These are phyloP conservation scores for Malbranchea zuffiana DNA, from an alignment of 2,329 filamentous ascomycete species.

Conservation along the genomic window DNA sequence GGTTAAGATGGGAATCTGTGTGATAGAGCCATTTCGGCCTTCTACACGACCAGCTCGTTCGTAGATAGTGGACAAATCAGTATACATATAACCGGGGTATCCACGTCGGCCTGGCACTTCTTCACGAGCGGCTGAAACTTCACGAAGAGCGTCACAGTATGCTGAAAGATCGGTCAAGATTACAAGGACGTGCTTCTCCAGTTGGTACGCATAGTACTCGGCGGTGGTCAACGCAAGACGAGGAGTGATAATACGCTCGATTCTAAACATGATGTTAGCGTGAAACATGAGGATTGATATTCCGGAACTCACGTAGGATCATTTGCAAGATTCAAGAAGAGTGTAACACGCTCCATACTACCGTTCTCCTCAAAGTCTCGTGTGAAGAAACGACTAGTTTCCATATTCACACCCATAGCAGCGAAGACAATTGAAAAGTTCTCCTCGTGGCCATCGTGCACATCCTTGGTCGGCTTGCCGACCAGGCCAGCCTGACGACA, in stretches of 20 bases:
- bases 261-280: conserved; percentile 42
- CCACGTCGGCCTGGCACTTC: conserved; percentile 98
- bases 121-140: conserved; percentile 94
- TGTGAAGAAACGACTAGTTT: conserved; percentile 96
- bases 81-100: conserved; percentile 99
- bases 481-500: conserved; percentile 94
- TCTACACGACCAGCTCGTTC: conserved; percentile 96
- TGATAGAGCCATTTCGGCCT: conserved; percentile 95
- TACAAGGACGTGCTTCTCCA: conserved; percentile 98
- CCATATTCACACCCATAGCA: conserved; percentile 99
- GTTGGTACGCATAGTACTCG: conserved; percentile 99
- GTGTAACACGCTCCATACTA: conserved; percentile 88
- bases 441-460: conserved; percentile 93
- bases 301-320: conserved; percentile 73
- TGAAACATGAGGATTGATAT: not conserved
- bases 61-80: conserved; percentile 99
- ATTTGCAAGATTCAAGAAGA: conserved; percentile 98
- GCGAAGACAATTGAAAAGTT: conserved; percentile 99
- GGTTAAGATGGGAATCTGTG: conserved; percentile 95
- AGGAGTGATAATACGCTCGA: conserved; percentile 99
- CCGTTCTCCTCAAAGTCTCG: conserved; percentile 98
- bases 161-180: conserved; percentile 96
- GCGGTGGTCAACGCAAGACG: conserved; percentile 95
- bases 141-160: conserved; percentile 97
- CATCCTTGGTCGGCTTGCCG: conserved; percentile 82